Evolutionary conservation across 176 grass and related monocot species (phyloP), one percentile per base, ranked within the genome.

Genomic region (Carex pumila): DNA sequence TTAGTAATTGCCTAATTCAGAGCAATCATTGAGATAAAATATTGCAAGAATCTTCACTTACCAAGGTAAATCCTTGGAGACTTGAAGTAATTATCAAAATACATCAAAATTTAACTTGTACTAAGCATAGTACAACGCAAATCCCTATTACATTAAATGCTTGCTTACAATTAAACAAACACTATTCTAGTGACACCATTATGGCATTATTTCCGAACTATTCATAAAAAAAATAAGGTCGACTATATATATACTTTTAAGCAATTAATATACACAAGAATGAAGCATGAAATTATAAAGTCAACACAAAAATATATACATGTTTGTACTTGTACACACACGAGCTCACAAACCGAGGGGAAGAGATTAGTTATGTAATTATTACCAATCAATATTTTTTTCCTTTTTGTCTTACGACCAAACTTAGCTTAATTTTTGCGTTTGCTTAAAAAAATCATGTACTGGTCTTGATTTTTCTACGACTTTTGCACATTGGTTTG

Each of bases 91-190:
- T 17, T 18, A 71, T 22, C 7, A 19, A 12, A 71, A 14, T 12
- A 76, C 50, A 76, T 31, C 11, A 55, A 54, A 55, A 54, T 25
- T 76, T 30, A 55, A 76, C 3, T 22, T 12, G 25, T 25, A 25
- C 25, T 25, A 25, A 25, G 12, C 2, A 53, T 8, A 76, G 72
- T 76, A 76, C 21, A 14, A 55, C 5, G 5, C 72, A 77, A 77
- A 56, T 77, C 73, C 50, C 73, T 54, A 77, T 54, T 3, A 2
- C 50, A 77, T 77, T 77, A 32, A 77, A 77, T 77, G 73, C 73
- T 32, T 34, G 52, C 12, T 77, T 32, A 56, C 43, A 77, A 56
- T 6, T 77, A 17, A 56, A 49, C 4, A 56, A 76, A 22, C 43
- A 52, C 29, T 13, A 72, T 73, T 49, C 18, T 49, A 11, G 13